A percentile compares a stretch with the other conserved stretches of the same genome.
phyloP scores from a whole-genome alignment of 2,329 filamentous ascomycete species.

The Aspergillus sp. region DNA sequence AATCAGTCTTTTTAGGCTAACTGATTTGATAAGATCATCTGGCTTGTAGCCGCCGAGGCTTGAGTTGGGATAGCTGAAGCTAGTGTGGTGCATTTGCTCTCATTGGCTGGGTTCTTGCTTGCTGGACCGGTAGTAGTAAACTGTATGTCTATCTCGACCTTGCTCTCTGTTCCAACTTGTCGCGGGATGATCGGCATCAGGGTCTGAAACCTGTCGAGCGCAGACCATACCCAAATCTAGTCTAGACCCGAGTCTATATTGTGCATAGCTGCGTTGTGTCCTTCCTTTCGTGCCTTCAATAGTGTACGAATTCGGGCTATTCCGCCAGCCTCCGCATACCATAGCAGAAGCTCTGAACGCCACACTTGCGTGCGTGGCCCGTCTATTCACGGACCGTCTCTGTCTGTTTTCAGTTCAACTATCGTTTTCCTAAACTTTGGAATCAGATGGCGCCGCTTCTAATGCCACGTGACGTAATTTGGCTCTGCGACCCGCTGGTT shows the following conservation, averaged over 20 bases:
- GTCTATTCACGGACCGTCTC: neutral
- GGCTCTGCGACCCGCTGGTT: slow-evolving; percentile 1
- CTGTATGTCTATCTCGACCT: neutral
- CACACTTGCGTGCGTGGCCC: neutral
- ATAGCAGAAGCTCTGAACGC: neutral
- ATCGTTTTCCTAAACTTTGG: slow-evolving; percentile 4
- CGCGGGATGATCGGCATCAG: slow-evolving; percentile 17
- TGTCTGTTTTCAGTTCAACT: slow-evolving; percentile 1
- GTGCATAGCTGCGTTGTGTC: neutral
- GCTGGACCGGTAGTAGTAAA: neutral
- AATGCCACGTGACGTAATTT: slow-evolving; percentile 22
- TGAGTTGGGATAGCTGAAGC: neutral
- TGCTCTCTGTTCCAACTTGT: slow-evolving; percentile 1
- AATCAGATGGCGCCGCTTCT: slow-evolving; percentile 11
- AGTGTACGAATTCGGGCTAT: neutral
- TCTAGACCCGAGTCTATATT: slow-evolving; percentile 12
- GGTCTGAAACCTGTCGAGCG: slow-evolving; percentile 8
- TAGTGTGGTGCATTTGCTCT: neutral
- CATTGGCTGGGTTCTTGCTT: neutral
- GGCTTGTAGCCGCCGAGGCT: neutral
- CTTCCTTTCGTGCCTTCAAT: neutral
- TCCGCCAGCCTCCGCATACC: neutral
- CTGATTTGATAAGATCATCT: neutral
- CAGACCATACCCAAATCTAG: slow-evolving; percentile 2
- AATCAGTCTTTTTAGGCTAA: neutral